Percentiles rank a stretch among this genome's conserved stretches.
Evolutionary conservation across 768 basidiomycete species (phyloP).

Genomic region (Naematelia encephala): DNA sequence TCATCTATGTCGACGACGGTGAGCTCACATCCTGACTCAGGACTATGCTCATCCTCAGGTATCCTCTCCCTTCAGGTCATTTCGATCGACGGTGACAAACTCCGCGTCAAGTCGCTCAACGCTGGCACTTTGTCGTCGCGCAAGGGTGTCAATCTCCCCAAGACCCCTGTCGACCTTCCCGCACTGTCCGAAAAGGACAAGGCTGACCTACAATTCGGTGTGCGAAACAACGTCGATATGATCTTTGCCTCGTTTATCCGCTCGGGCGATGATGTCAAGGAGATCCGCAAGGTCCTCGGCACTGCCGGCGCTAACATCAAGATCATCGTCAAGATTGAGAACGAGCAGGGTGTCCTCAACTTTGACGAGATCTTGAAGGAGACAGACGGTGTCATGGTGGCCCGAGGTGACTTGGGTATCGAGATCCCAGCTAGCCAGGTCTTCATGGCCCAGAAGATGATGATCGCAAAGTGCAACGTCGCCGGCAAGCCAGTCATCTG

Average conservation of each 20-base stretch:
- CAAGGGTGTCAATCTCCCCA: conserved; percentile 99
- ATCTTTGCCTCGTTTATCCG: conserved; percentile 99
- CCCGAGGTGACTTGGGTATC: conserved; percentile 97
- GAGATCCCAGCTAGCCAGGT: conserved; percentile 99
- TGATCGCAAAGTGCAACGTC: conserved; percentile 99
- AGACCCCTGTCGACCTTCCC: conserved; percentile 95
- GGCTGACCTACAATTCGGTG: conserved; percentile 87
- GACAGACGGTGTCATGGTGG: conserved; percentile 99
- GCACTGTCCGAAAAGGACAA: conserved; percentile 98
- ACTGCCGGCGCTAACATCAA: conserved; percentile 94
- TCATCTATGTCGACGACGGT: conserved; percentile 98
- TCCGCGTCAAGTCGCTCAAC: conserved; percentile 84
- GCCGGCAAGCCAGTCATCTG: conserved; percentile 97
- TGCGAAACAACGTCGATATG: conserved; percentile 98
- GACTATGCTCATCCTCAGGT: conserved; percentile 52
- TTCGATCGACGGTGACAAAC: conserved; percentile 73
- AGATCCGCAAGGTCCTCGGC: conserved; percentile 90
- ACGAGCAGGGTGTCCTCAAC: conserved; percentile 97
- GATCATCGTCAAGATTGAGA: conserved; percentile 99
- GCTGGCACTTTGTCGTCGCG: conserved; percentile 88
- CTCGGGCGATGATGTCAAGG: conserved; percentile 84
- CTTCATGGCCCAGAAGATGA: conserved; percentile 99
- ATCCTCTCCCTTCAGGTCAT: conserved; percentile 91
- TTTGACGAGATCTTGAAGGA: conserved; percentile 97
- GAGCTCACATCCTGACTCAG: conserved; percentile 14